Evolutionary conservation across 129 eudicot species (phyloP).

Genomic region (Mikania micrantha): DNA sequence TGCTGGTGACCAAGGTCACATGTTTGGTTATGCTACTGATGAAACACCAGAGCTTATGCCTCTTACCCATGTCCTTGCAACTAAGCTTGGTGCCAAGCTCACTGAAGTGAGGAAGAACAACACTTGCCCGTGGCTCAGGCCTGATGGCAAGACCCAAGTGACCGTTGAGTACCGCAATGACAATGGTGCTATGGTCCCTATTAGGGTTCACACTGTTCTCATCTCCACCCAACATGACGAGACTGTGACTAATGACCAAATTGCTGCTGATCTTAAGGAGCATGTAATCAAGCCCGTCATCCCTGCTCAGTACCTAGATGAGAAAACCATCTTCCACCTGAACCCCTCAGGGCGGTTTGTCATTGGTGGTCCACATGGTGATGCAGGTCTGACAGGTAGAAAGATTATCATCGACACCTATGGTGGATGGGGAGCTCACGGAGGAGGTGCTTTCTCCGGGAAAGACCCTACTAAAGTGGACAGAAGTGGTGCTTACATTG

Average conservation of each 20-base stretch:
- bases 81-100: conserved; percentile 35
- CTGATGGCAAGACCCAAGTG: conserved; percentile 52
- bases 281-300: conserved; percentile 31
- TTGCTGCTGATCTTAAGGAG: conserved; percentile 54
- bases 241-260: conserved; percentile 43
- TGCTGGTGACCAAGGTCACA: conserved; percentile 36
- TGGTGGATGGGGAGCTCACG: conserved; percentile 73
- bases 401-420: conserved; percentile 60
- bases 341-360: conserved; percentile 1
- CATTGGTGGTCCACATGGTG: conserved; percentile 47
- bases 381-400: conserved; percentile 43
- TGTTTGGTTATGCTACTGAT: conserved; percentile 6
- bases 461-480: conserved; percentile 67
- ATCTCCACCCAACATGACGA: conserved; percentile 59
- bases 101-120: conserved; percentile 37
- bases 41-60: conserved; percentile 37
- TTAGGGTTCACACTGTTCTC: conserved; percentile 48
- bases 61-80: conserved; percentile 50
- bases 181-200: conserved; percentile 51
- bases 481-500: conserved; percentile 36
- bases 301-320: conserved; percentile 30
- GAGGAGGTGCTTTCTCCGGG: conserved; percentile 36
- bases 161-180: conserved; percentile 55
- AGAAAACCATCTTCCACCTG: conserved; percentile 2
- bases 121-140: conserved; percentile 31